Percentiles rank a stretch among this genome's conserved stretches.
phyloP scores from a whole-genome alignment of 2,329 filamentous ascomycete genomes.

The Helminthosporium solani region DNA sequence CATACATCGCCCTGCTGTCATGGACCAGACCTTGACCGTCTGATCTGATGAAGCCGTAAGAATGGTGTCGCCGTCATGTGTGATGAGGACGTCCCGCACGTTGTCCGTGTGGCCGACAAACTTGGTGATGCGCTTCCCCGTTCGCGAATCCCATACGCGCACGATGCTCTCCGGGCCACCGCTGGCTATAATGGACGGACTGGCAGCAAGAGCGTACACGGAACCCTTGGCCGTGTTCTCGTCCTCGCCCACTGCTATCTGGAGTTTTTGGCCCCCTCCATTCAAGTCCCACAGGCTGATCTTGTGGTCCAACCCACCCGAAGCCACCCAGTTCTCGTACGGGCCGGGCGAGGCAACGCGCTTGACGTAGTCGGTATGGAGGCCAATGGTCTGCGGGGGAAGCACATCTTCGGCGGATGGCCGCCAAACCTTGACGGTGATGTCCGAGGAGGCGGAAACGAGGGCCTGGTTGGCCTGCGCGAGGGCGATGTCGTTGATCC shows the following conservation, averaged over 20 bases:
- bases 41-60: slow-evolving; percentile 94
- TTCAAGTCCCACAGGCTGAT: slow-evolving; percentile 93
- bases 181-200: slow-evolving; percentile 79
- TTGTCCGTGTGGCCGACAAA: slow-evolving; percentile 97
- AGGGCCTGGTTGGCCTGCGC: slow-evolving; percentile 75
- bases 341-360: slow-evolving; percentile 77
- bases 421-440: slow-evolving; percentile 90
- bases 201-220: slow-evolving; percentile 84
- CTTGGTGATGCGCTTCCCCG: slow-evolving; percentile 89
- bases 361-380: slow-evolving; percentile 96
- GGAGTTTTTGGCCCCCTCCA: slow-evolving; percentile 79
- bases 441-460: slow-evolving; percentile 89
- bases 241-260: slow-evolving; percentile 82
- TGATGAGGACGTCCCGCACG: slow-evolving; percentile 86
- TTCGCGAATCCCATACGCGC: slow-evolving; percentile 84
- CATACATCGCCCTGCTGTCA: slow-evolving; percentile 93
- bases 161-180: slow-evolving; percentile 94
- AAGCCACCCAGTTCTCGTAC: slow-evolving; percentile 82
- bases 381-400: slow-evolving; percentile 77
- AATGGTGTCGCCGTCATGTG: slow-evolving; percentile 83
- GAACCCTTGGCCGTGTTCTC: slow-evolving; percentile 87
- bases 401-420: slow-evolving; percentile 65
- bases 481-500: slow-evolving; percentile 90
- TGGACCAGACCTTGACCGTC: slow-evolving; percentile 97
- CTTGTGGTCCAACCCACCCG: slow-evolving; percentile 87